phyloP scores from a whole-genome alignment of 345 rosid genomes.

The Corchorus olitorius region DNA sequence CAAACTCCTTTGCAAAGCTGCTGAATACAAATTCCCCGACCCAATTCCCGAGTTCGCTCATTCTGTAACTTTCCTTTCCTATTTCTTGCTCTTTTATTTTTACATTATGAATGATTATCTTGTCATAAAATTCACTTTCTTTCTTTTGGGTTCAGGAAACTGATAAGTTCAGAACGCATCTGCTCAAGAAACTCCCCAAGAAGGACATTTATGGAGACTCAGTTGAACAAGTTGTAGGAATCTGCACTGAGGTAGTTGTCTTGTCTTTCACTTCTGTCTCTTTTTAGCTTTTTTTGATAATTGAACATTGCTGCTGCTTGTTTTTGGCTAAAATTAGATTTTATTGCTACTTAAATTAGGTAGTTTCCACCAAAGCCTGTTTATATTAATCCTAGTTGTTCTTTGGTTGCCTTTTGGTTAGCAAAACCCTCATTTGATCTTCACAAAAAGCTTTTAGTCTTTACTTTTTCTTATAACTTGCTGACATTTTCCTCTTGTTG shows the following conservation, averaged over 20 bases:
- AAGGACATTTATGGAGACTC: constrained; percentile 67
- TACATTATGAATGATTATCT: not conserved
- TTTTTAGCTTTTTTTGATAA: not conserved
- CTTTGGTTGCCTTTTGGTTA: not conserved
- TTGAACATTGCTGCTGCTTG: not conserved
- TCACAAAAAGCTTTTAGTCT: not conserved
- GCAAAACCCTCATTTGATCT: not conserved
- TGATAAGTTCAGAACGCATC: constrained; percentile 69
- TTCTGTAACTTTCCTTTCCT: constrained; percentile 45
- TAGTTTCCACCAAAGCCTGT: not conserved
- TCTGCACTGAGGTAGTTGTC: constrained; percentile 74
- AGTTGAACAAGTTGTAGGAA: constrained; percentile 64
- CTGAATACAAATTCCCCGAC: constrained; percentile 82
- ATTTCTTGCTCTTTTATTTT: not conserved
- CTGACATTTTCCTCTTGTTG: too few relatives aligned
- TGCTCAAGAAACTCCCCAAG: constrained; percentile 62
- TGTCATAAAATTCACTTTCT: not conserved
- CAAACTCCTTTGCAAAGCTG: constrained; percentile 53
- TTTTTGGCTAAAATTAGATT: too few relatives aligned
- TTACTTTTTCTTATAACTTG: not conserved
- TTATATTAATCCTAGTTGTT: not conserved
- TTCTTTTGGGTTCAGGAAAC: constrained; percentile 57
- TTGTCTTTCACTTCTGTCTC: too few relatives aligned
- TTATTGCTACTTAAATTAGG: too few relatives aligned
- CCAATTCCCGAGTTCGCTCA: constrained; percentile 92